These are phyloP conservation scores for Mucor plumbeus DNA, from an alignment of 371 early-diverging fungal genomes.

Conservation along the genomic window DNA sequence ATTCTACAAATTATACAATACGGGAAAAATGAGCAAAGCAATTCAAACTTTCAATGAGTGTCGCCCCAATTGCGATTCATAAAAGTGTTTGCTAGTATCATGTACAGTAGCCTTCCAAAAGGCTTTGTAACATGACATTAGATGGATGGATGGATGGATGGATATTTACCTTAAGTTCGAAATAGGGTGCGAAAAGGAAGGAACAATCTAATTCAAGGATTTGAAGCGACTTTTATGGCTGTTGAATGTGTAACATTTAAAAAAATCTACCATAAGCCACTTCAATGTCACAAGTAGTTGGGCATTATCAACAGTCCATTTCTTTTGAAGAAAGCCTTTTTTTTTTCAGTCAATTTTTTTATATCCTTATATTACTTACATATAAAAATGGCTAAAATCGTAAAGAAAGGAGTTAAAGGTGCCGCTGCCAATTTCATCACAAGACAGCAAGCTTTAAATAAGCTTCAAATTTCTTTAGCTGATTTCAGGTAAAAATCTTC, in stretches of 20 bases:
- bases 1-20: constrained; percentile 10
- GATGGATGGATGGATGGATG: constrained; percentile 35
- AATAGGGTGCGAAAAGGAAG: constrained; percentile 19
- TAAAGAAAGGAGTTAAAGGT: constrained; percentile 91
- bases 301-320: constrained; percentile 13
- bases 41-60: constrained; percentile 30
- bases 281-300: background rate
- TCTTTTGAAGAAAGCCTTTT: constrained; percentile 7
- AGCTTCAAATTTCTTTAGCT: constrained; percentile 92
- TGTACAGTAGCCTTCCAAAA: constrained; percentile 24
- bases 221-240: background rate
- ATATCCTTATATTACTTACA: background rate
- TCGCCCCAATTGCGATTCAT: constrained; percentile 26
- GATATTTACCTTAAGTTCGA: constrained; percentile 25
- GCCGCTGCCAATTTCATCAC: constrained; percentile 91
- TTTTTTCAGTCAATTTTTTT: constrained; percentile 14
- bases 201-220: background rate
- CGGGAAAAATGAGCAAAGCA: constrained; percentile 8
- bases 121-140: constrained; percentile 22
- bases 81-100: constrained; percentile 31
- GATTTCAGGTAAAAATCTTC: constrained; percentile 80
- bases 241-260: background rate
- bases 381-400: constrained; percentile 73
- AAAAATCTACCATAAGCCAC: constrained; percentile 8
- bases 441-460: constrained; percentile 89